Base-by-base conservation (phyloP, 1,284 basidiomycete species). In the Meira nashicola region DNA sequence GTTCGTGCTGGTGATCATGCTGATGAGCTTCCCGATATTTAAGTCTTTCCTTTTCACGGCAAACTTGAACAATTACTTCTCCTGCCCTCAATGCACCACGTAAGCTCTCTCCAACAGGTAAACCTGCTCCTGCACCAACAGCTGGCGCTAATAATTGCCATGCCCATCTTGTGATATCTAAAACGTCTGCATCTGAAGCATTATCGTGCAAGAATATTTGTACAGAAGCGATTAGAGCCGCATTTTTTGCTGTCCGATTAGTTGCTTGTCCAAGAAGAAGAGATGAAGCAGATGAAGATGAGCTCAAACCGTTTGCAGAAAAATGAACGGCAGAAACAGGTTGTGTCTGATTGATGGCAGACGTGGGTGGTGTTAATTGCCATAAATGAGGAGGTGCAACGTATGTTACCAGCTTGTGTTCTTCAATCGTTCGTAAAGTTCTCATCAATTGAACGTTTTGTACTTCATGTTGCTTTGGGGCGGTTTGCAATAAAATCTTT, bases 291-390 rank as follows among this genome's bases (percentile, higher is more conserved):
- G 25, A 19, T n/a, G n/a, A 23, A 38, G 17, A 33, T 19, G 28
- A 15, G 11, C 21, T 53, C n/a, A 28, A 15, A 39, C 39, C 37
- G 14, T 37, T 37, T 25, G 43, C 43, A 44, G 43, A 44, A 23
- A 49, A 33, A 4, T 33, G 23, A 23, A n/a, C 10, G 47, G 15
- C 21, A 19, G 51, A 6, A 14, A 7, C 28, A 3, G 28, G 28
- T 33, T 33, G 28, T 33, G 28, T 33, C 8, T 21, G 19, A 12
- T 41, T 44, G 6, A 49, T 39, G 2, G 62, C 58, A n/a, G 72
- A 58, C 1, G 74, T 72, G 15, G 74, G 70, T 12, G 75, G 67
- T 0, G 72, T 75, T 11, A 78, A 58, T 57, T 77, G 76, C 76
- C 76, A 78, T 11, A 77, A 54, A 25, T 74, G 62, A 14, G 70